Conservation (phyloP, 495 filamentous ascomycete genomes). For the Amphirosellinia nigrospora region DNA sequence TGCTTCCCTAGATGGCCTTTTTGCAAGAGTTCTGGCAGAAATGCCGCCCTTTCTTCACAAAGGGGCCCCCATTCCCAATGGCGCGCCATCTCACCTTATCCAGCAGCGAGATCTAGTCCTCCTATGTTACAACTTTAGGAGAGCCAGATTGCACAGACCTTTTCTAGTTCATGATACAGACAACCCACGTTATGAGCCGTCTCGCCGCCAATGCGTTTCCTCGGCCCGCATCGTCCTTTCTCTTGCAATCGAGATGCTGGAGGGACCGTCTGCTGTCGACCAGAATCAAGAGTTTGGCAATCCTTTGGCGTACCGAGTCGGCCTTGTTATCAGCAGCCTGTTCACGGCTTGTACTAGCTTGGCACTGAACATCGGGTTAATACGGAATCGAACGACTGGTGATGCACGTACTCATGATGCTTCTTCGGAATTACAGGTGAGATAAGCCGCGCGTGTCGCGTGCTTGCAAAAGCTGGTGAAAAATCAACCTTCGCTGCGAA, state of each 20-base stretch:
- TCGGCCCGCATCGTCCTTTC: conserved; percentile 23
- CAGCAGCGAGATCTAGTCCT: conserved; percentile 31
- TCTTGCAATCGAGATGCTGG: conserved; percentile 5
- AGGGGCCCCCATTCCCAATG: conserved; percentile 1
- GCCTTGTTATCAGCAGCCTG: conserved; percentile 23
- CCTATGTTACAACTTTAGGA: conserved; percentile 28
- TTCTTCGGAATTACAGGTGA: conserved; percentile 2
- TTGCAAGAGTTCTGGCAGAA: conserved; percentile 24
- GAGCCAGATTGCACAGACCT: conserved; percentile 35
- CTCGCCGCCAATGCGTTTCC: conserved; percentile 20
- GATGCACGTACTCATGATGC: not conserved
- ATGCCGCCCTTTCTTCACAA: conserved; percentile 29
- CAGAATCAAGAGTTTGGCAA: not conserved
- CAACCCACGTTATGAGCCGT: conserved; percentile 9
- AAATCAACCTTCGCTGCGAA: conserved; percentile 22
- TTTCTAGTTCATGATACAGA: conserved; percentile 31
- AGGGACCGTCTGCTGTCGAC: not conserved
- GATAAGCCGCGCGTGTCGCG: conserved; percentile 17
- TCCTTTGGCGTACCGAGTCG: conserved; percentile 14
- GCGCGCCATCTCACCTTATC: conserved; percentile 13
- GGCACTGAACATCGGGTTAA: conserved; percentile 7
- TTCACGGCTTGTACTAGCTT: conserved; percentile 25
- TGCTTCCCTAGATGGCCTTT: conserved; percentile 28
- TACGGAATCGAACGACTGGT: not conserved
- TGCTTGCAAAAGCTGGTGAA: conserved; percentile 18